Base-by-base conservation (phyloP, 2,329 filamentous ascomycete genomes). In the Ceratocystis variospora region DNA sequence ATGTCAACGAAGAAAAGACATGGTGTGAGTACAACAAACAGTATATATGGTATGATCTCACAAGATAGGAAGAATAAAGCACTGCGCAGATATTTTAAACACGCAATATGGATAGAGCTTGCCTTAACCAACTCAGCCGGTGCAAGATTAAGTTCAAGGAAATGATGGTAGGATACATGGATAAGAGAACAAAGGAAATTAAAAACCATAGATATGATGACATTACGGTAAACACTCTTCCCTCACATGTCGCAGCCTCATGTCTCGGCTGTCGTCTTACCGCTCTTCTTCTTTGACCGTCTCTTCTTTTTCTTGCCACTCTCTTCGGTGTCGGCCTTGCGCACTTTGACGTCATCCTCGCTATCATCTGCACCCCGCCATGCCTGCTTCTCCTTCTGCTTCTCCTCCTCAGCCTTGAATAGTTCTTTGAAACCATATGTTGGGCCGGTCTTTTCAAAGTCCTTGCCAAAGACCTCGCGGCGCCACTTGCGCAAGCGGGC, bases 401-500 rank as follows among this genome's bases (percentile, higher is more conserved):
- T 71, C 3, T 70, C 75, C 53, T 72, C 73, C 3, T 68, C 71
- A 15, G 67, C 70, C 28, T 61, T 69, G 17, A 73, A 69, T 64
- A 75, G 68, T 48, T 72, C 73, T 70, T 82, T 81, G 61, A 84
- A 83, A n/a, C 80, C 81, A 70, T 79, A 84, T 4, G 81, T 83
- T 25, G 83, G 82, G 0, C 82, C 83, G 3, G 79, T 79, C 65
- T 77, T 74, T 76, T 83, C 82, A 69, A 74, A 85, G 71, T 83
- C 83, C 59, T 74, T 75, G 19, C 84, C 85, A 73, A 87, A 87
- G 17, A 80, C 81, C 65, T 86, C 84, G 68, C 80, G 78, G 62
- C 85, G 84, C 94, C 94, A 99, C 77, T 96, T 84, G 73, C 91
- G 81, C 68, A 99, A 79, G 22, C 93, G 82, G 6, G 89, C 90